These are phyloP conservation scores for Dillenia suffruticosa DNA, from an alignment of 164 flowering plant genomes.

Conservation along the genomic window DNA sequence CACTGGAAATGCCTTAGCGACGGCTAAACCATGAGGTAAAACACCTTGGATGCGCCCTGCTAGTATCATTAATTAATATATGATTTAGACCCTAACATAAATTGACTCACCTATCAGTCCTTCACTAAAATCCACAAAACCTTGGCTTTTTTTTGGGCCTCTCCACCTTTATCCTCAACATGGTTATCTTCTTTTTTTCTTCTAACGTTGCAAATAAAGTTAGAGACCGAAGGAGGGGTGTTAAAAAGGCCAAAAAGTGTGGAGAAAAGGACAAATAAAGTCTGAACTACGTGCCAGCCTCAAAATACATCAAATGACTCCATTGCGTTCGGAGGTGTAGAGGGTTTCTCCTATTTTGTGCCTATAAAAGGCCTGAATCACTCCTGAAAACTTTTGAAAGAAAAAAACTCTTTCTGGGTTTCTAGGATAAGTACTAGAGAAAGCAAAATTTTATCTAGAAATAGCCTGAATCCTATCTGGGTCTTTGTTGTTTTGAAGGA, in stretches of 20 bases:
- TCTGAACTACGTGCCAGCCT: slow-evolving; percentile 24
- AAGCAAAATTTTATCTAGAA: neutral
- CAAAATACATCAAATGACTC: slow-evolving; percentile 2
- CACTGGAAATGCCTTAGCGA: no score
- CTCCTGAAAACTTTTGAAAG: neutral
- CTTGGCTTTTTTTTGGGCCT: slow-evolving; percentile 19
- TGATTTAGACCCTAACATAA: no score
- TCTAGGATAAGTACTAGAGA: slow-evolving; percentile 1
- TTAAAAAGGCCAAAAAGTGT: slow-evolving; percentile 2
- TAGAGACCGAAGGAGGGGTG: neutral
- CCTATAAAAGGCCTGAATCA: neutral
- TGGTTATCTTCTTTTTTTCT: slow-evolving; percentile 10
- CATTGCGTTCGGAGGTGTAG: slow-evolving; percentile 1
- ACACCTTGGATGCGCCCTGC: no score
- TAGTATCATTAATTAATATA: no score
- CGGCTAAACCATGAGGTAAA: no score
- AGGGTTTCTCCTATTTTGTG: neutral
- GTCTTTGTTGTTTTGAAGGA: slow-evolving; percentile 1
- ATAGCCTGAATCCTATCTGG: neutral
- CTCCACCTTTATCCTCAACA: slow-evolving; percentile 31
- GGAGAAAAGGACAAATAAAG: slow-evolving; percentile 5
- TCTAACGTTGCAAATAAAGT: no score
- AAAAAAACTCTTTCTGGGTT: slow-evolving; percentile 8
- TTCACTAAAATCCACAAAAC: neutral
- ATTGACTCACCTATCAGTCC: no score